Base-by-base conservation (phyloP, 768 basidiomycete genomes). In the Auriscalpium orientale region DNA sequence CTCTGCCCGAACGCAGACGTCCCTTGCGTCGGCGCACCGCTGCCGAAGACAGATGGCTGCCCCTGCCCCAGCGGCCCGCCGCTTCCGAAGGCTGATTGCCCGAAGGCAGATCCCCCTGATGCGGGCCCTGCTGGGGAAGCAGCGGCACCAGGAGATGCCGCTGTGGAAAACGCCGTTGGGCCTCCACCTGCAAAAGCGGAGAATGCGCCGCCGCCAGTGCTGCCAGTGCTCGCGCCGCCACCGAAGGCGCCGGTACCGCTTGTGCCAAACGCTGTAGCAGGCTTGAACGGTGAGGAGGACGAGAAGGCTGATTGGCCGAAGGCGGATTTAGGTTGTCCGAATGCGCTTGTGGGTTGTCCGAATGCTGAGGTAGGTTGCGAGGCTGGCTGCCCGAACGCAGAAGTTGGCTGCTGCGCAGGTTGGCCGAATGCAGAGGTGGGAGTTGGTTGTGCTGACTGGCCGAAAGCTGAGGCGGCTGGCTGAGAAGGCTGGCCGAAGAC, bases 401-500 rank as follows among this genome's bases (percentile, higher is more conserved):
- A 60, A 4, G 54, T 49, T 37, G 64, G 59, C 47, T 67, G 69
- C 2, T 58, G 20, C 2, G 60, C 66, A 34, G 73, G 69, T 46
- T 67, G 66, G 2, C 65, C 64, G 45, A 69, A 71, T 8, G 66
- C 67, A 5, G 70, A 68, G 4, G 61, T 57, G 6, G 68, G 18
- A 28, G 28, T 28, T 2, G 40, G 63, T 51, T 69, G 64, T 34
- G 64, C n/a, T 12, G 63, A 18, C 20, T 73, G 65, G 58, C 70
- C 70, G 6, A 72, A 71, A 20, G 64, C 65, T 0, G 71, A 65
- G 11, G 69, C 56, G 3, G 71, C 56, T 15, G 67, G 63, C 36
- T 65, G 58, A 59, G 64, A 56, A 68, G 72, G 7, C 40, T 34
- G 59, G 13, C 69, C 66, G 52, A 72, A 72, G 16, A 65, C 65